Conservation (phyloP, 805 yeast genomes). For the Metschnikowia lochheadii region DNA sequence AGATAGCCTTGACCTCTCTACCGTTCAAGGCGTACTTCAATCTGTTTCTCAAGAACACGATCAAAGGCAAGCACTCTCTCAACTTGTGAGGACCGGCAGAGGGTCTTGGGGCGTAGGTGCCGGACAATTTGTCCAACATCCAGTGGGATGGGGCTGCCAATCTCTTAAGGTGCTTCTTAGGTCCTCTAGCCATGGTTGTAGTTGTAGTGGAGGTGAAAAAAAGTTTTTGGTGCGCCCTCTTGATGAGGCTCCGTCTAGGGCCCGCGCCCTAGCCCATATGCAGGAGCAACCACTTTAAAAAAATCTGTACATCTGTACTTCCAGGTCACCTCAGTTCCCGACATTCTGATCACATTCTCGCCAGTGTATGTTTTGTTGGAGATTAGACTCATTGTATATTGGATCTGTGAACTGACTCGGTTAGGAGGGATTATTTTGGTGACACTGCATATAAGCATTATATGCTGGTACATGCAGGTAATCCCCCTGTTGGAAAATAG, state of each 20-base stretch:
- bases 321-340: too few species aligned
- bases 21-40: slow-evolving; percentile 33
- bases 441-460: too few species aligned
- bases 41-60: slow-evolving; percentile 33
- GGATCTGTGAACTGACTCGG: too few species aligned
- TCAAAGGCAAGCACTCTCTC: slow-evolving; percentile 33
- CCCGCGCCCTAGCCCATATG: slow-evolving; percentile 4
- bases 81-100: slow-evolving; percentile 34
- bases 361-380: too few species aligned
- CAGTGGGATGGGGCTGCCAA: slow-evolving; percentile 37
- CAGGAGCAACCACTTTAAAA: too few species aligned
- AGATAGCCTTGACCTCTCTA: slow-evolving; percentile 33
- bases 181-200: slow-evolving; percentile 66
- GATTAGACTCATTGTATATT: too few species aligned
- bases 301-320: too few species aligned
- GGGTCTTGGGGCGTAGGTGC: slow-evolving; percentile 34
- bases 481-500: too few species aligned
- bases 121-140: slow-evolving; percentile 38
- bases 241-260: slow-evolving; percentile 6
- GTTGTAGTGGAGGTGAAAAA: slow-evolving; percentile 16
- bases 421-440: too few species aligned
- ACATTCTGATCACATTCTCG: too few species aligned
- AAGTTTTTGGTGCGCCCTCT: slow-evolving; percentile 5
- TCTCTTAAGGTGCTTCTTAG: slow-evolving; percentile 40
- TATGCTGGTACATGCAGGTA: too few species aligned